phyloP scores from a whole-genome alignment of 2,329 filamentous ascomycete genomes.

The Calonectria pseudoturangicola region DNA sequence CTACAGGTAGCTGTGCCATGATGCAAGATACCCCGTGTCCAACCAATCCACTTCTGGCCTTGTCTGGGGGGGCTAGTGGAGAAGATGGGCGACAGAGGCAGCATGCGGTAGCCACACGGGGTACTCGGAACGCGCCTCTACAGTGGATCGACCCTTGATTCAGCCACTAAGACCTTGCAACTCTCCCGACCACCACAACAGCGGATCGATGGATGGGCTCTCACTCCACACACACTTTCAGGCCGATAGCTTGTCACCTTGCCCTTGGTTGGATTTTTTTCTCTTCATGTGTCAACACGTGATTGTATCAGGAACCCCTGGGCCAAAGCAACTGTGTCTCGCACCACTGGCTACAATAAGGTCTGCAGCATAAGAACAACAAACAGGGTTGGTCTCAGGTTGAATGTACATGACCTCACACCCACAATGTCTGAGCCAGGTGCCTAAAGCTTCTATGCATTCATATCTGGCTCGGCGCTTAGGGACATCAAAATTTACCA shows the following conservation, averaged over 20 bases:
- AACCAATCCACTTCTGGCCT: constrained; percentile 31
- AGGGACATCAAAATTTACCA: background rate
- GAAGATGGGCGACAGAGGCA: constrained; percentile 7
- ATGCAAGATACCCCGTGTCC: constrained; percentile 36
- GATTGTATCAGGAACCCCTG: background rate
- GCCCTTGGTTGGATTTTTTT: background rate
- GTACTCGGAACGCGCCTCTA: constrained; percentile 25
- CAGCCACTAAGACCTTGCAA: constrained; percentile 27
- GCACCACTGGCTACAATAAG: background rate
- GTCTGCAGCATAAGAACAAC: background rate
- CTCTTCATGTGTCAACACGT: constrained; percentile 17
- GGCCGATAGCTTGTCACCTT: background rate
- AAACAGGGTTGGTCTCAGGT: constrained; percentile 4
- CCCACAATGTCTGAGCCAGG: background rate
- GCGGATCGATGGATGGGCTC: constrained; percentile 10
- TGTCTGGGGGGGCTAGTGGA: constrained; percentile 23
- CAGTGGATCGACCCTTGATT: constrained; percentile 11
- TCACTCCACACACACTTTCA: constrained; percentile 10
- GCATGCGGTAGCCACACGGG: constrained; percentile 32
- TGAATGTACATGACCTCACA: background rate
- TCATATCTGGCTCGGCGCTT: background rate
- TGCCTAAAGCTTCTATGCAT: background rate
- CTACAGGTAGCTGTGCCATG: constrained; percentile 31
- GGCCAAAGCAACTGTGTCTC: background rate
- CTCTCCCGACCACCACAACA: constrained; percentile 5